Conservation (phyloP, 1,139 yeast genomes). For the Protomyces inouyei region DNA sequence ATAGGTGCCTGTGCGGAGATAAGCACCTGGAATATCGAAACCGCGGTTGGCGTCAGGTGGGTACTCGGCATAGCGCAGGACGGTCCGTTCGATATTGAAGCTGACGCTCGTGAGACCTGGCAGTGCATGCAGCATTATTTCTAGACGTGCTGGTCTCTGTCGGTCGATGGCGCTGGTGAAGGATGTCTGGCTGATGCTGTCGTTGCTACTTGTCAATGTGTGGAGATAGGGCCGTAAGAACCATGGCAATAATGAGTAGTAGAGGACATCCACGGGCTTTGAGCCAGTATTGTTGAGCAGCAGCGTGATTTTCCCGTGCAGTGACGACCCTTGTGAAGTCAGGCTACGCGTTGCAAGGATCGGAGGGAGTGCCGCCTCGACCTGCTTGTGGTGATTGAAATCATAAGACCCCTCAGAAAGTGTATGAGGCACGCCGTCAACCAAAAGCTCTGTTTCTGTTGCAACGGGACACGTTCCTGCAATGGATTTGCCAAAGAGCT, state of each 20-base stretch:
- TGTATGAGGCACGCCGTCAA: conserved; percentile 13
- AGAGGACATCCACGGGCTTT: conserved; percentile 50
- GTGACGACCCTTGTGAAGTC: conserved; percentile 36
- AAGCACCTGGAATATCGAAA: conserved; percentile 82
- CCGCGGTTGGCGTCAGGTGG: conserved; percentile 99
- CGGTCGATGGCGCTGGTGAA: conserved; percentile 80
- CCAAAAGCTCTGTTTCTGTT: not conserved
- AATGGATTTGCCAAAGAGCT: conserved; percentile 47
- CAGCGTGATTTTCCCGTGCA: conserved; percentile 71
- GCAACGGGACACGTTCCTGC: conserved; percentile 26
- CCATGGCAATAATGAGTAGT: conserved; percentile 90
- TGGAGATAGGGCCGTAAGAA: conserved; percentile 78
- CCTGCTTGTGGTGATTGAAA: not conserved
- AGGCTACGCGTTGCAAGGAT: conserved; percentile 74
- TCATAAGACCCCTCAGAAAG: not conserved
- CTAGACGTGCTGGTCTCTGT: conserved; percentile 75
- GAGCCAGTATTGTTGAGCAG: conserved; percentile 62
- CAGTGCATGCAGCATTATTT: conserved; percentile 61
- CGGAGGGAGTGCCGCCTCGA: conserved; percentile 50
- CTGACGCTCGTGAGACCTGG: conserved; percentile 58
- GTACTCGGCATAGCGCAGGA: conserved; percentile 80
- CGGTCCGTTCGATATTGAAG: conserved; percentile 80
- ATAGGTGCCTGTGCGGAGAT: conserved; percentile 40
- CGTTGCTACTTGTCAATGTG: conserved; percentile 46
- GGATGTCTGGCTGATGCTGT: conserved; percentile 51